These are phyloP conservation scores for Terana coerulea DNA, from an alignment of 768 basidiomycete genomes.

Conservation along the genomic window DNA sequence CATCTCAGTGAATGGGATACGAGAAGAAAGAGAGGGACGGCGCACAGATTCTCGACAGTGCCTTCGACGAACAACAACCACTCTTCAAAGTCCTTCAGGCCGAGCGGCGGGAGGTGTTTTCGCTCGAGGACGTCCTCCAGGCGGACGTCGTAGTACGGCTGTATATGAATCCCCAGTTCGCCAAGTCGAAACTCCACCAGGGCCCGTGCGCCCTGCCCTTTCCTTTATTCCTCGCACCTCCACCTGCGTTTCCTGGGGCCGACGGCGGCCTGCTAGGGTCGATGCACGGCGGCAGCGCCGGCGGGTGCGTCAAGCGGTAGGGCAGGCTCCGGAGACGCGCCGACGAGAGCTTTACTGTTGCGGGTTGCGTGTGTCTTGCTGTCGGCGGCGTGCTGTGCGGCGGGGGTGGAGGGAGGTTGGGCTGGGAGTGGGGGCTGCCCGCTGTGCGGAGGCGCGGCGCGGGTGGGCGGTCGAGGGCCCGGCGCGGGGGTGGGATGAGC, in stretches of 20 bases:
- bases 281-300: conserved; percentile 1
- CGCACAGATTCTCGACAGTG: conserved; percentile 70
- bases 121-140: conserved; percentile 75
- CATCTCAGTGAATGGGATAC: no score
- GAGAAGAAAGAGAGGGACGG: no score
- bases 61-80: conserved; percentile 79
- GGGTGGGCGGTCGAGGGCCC: not conserved
- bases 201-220: conserved; percentile 7
- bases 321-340: conserved; percentile 36
- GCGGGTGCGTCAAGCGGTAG: conserved; percentile 7
- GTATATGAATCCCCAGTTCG: conserved; percentile 33
- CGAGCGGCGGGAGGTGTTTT: conserved; percentile 76
- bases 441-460: not conserved
- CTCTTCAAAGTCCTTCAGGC: conserved; percentile 55
- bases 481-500: not conserved
- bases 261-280: not conserved
- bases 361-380: conserved; percentile 28
- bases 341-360: conserved; percentile 30
- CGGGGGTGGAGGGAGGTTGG: no score
- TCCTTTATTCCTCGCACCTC: conserved; percentile 36
- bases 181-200: not conserved
- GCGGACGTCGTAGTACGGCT: conserved; percentile 61
- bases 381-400: conserved; percentile 2
- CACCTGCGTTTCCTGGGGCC: conserved; percentile 58
- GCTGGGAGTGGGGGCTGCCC: no score